phyloP scores from a whole-genome alignment of 2,329 filamentous ascomycete species.

The Ophiostoma sp. region DNA sequence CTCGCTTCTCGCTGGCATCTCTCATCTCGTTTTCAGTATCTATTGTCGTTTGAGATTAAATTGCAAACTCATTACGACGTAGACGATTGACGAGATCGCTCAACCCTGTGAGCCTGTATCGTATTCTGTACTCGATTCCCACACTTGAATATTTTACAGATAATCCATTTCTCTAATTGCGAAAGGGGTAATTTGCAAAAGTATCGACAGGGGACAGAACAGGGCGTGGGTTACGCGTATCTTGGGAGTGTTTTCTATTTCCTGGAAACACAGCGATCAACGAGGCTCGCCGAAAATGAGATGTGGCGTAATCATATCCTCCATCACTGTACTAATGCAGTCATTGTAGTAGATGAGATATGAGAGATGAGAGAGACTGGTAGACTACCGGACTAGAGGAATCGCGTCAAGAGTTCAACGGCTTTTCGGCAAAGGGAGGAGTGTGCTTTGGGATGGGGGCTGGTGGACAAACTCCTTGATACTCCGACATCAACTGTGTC shows the following conservation, averaged over 20 bases:
- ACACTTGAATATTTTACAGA: background rate
- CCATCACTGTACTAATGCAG: constrained; percentile 4
- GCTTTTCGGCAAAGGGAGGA: constrained; percentile 1
- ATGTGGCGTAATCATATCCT: background rate
- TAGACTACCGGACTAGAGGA: background rate
- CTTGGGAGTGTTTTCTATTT: background rate
- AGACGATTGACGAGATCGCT: background rate
- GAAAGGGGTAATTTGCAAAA: constrained; percentile 16
- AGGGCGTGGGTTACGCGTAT: constrained; percentile 9
- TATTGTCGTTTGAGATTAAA: constrained; percentile 1
- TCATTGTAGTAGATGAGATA: background rate
- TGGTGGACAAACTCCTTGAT: background rate
- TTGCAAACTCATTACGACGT: background rate
- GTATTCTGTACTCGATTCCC: no score
- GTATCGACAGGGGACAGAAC: constrained; percentile 16
- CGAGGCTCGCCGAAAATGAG: background rate
- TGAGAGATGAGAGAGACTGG: background rate
- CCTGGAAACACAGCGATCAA: background rate
- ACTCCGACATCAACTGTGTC: background rate
- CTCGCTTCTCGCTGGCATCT: background rate
- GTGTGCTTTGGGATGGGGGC: background rate
- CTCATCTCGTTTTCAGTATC: background rate
- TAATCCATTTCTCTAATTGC: background rate
- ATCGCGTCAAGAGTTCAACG: background rate
- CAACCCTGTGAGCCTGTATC: no score